Evolutionary conservation across 169 alveolate genomes (phyloP).

Genomic region (Plasmodium billcollinsi): DNA sequence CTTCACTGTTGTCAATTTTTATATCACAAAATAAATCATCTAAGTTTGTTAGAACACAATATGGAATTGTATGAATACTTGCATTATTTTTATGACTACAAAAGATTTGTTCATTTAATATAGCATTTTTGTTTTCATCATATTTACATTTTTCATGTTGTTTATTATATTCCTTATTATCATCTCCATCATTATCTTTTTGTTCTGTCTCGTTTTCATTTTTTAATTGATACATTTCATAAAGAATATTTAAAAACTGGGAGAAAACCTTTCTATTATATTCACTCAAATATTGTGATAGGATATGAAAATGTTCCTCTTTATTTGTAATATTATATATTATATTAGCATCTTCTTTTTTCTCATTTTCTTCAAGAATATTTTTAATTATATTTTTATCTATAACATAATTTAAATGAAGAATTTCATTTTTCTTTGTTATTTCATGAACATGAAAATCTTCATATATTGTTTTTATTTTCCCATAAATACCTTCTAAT

Average conservation of each 20-base stretch:
- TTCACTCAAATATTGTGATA: conserved; percentile 29
- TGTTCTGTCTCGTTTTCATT: neutral
- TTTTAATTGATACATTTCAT: conserved; percentile 44
- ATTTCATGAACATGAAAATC: conserved; percentile 84
- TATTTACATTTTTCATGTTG: neutral
- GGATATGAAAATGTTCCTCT: conserved; percentile 10
- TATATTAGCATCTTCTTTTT: conserved; percentile 34
- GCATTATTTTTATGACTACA: neutral
- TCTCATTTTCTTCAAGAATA: conserved; percentile 35
- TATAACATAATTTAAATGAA: conserved; percentile 62
- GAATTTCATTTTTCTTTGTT: conserved; percentile 60
- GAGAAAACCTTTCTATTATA: conserved; percentile 9
- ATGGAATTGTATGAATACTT: conserved; percentile 23
- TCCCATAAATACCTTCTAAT: conserved; percentile 71
- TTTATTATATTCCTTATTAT: neutral
- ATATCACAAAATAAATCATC: neutral
- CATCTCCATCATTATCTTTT: neutral
- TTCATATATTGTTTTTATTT: conserved; percentile 78
- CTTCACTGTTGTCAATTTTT: neutral
- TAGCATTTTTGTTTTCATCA: neutral
- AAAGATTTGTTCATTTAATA: too few relatives aligned
- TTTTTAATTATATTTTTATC: conserved; percentile 50
- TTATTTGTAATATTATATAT: conserved; percentile 19
- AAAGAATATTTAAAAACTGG: conserved; percentile 19
- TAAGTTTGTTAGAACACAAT: conserved; percentile 20